These are phyloP conservation scores for Gentiana straminea DNA, from an alignment of 257 asterid species.

Conservation along the genomic window DNA sequence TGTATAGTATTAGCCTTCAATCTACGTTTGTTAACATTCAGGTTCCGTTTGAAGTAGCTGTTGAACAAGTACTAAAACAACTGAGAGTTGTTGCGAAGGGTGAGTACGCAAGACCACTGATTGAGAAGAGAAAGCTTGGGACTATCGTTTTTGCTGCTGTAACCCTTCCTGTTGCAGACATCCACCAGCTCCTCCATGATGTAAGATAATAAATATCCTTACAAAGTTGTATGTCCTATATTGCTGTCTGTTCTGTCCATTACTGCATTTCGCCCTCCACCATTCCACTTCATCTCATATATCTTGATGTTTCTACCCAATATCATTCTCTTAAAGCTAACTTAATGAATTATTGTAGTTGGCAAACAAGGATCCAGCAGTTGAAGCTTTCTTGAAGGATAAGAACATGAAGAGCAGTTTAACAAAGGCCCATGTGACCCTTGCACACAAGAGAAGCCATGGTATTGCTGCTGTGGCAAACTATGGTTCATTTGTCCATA, in stretches of 20 bases:
- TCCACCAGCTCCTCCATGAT: slow-evolving; percentile 34
- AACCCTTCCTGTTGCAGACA: slow-evolving; percentile 58
- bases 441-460: slow-evolving; percentile 89
- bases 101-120: slow-evolving; percentile 51
- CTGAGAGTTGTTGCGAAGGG: slow-evolving; percentile 67
- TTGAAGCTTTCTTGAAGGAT: slow-evolving; percentile 37
- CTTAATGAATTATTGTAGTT: slow-evolving; percentile 24
- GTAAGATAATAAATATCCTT: slow-evolving; percentile 30
- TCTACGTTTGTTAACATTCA: slow-evolving; percentile 16
- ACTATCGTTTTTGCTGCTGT: slow-evolving; percentile 73
- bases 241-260: neutral
- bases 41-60: slow-evolving; percentile 71
- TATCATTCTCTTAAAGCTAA: neutral
- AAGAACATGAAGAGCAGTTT: slow-evolving; percentile 46
- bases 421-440: slow-evolving; percentile 65
- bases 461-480: slow-evolving; percentile 72
- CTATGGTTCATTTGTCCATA: slow-evolving; percentile 50
- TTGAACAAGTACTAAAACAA: slow-evolving; percentile 54
- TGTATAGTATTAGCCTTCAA: too few relatives aligned
- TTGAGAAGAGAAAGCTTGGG: slow-evolving; percentile 56
- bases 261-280: too few relatives aligned
- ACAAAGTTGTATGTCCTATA: neutral
- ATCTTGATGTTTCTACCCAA: neutral
- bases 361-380: slow-evolving; percentile 41
- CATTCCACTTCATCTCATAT: too few relatives aligned